Base-by-base conservation (phyloP, 352 stramenopile species). In the Aphanomyces euteiches region DNA sequence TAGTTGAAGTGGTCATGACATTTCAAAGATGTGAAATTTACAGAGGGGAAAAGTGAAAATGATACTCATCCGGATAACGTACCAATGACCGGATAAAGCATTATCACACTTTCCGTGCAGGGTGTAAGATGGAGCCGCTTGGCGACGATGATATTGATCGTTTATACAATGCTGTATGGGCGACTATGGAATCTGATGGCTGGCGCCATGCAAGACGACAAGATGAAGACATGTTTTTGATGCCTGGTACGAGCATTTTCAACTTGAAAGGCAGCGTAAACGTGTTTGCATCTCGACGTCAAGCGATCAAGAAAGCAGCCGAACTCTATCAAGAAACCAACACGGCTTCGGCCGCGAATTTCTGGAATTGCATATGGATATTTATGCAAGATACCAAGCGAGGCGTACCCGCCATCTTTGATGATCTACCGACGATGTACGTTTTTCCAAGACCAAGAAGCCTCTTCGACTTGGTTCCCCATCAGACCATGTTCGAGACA, bases 321-420 rank as follows among this genome's bases (percentile, higher is more conserved):
- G 43, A 50, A n/a, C 17, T 12, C 43, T 50, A n/a, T n/a, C 10
- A 12, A 50, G 10, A 12, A n/a, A n/a, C 43, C 10, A 50, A 50
- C 17, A 12, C 10, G 43, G 10, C 43, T n/a, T 50, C 43, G 43
- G 43, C 10, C 10, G 10, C 10, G 10, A 12, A n/a, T n/a, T n/a
- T 50, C 10, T 50, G 43, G 43, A n/a, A 50, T 50, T 12, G 10
- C 10, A n/a, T 50, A 12, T 50, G 43, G 43, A 50, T n/a, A n/a
- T 50, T 50, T n/a, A 50, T 50, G 43, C 43, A 50, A n/a, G 43
- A 50, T n/a, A 50, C 43, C 10, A 50, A 50, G 43, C 43, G 43
- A n/a, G 43, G 43, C 43, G 17, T n/a, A 50, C 10, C 43, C 43
- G 43, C 17, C 28, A 28, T 28, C 28, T 28, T 28, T 28, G 28